phyloP scores from a whole-genome alignment of 805 yeast genomes.

The Candida nitratophila region DNA sequence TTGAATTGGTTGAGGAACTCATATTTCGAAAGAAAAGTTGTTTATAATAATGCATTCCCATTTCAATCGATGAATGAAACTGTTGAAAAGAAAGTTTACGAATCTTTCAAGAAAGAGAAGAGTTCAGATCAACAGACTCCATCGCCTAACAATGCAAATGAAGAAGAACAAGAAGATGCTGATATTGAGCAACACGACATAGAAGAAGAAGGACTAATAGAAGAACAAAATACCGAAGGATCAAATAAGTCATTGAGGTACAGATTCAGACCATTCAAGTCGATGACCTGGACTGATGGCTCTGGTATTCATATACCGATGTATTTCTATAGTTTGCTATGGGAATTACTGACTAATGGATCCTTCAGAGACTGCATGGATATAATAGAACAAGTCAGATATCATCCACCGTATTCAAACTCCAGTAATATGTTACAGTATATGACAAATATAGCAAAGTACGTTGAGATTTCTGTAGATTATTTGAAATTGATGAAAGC shows the following conservation, averaged over 20 bases:
- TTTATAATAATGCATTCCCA: slow-evolving; percentile 8
- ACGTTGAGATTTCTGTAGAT: background rate
- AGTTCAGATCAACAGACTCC: too few species aligned
- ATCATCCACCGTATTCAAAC: slow-evolving; percentile 36
- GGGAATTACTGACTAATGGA: slow-evolving; percentile 33
- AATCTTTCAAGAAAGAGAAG: background rate
- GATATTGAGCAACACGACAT: background rate
- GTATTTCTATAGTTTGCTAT: slow-evolving; percentile 32
- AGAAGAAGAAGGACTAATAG: too few species aligned
- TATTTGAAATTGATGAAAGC: background rate
- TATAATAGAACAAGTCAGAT: slow-evolving; percentile 28
- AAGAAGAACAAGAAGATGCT: background rate
- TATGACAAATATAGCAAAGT: background rate
- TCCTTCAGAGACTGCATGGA: slow-evolving; percentile 29
- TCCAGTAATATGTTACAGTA: slow-evolving; percentile 14
- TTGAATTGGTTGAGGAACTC: slow-evolving; percentile 11
- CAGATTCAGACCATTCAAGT: too few species aligned
- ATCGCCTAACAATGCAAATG: too few species aligned
- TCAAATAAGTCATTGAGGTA: slow-evolving; percentile 27
- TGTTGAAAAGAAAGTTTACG: too few species aligned
- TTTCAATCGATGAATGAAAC: slow-evolving; percentile 3
- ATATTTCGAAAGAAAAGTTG: slow-evolving; percentile 2
- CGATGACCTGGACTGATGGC: slow-evolving; percentile 35
- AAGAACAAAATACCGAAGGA: too few species aligned
- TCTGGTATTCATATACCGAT: slow-evolving; percentile 33